Evolutionary conservation across 164 flowering plant species (phyloP).

Genomic region (Dillenia suffruticosa): DNA sequence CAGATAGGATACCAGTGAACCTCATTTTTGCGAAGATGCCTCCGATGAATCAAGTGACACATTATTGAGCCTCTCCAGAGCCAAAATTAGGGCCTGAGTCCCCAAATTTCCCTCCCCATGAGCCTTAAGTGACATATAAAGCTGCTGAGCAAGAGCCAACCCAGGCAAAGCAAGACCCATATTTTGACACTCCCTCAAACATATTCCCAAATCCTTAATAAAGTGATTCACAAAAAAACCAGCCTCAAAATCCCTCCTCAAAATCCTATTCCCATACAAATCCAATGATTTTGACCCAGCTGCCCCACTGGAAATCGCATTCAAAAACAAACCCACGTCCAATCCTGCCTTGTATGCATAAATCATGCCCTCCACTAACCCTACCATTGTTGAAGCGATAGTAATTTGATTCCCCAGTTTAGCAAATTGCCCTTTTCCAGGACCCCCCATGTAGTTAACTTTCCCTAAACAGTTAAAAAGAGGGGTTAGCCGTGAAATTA

Average conservation of each 20-base stretch:
- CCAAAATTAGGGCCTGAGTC: conserved; percentile 74
- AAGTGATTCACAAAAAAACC: conserved; percentile 91
- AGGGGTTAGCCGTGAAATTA: conserved; percentile 39
- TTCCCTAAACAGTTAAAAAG: conserved; percentile 64
- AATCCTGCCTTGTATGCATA: conserved; percentile 81
- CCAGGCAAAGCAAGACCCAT: conserved; percentile 90
- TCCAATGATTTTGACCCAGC: conserved; percentile 90
- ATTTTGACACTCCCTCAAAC: conserved; percentile 76
- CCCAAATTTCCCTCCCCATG: conserved; percentile 88
- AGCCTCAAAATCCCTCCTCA: conserved; percentile 80
- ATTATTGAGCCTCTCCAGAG: conserved; percentile 88
- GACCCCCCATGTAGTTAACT: conserved; percentile 82
- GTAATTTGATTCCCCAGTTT: conserved; percentile 84
- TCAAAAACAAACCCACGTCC: conserved; percentile 45
- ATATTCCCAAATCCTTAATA: conserved; percentile 92
- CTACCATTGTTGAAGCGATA: conserved; percentile 87
- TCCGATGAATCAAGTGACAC: conserved; percentile 26
- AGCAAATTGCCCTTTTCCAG: conserved; percentile 82
- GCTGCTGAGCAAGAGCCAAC: conserved; percentile 86
- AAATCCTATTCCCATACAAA: conserved; percentile 63
- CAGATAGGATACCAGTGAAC: too few relatives aligned
- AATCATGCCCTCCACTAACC: conserved; percentile 83
- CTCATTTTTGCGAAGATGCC: too few relatives aligned
- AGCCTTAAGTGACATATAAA: conserved; percentile 79
- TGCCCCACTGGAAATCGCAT: conserved; percentile 79